A percentile compares a stretch with the other conserved stretches of the same genome.
Evolutionary conservation across 768 basidiomycete species (phyloP).

Genomic region (Chiua virens): DNA sequence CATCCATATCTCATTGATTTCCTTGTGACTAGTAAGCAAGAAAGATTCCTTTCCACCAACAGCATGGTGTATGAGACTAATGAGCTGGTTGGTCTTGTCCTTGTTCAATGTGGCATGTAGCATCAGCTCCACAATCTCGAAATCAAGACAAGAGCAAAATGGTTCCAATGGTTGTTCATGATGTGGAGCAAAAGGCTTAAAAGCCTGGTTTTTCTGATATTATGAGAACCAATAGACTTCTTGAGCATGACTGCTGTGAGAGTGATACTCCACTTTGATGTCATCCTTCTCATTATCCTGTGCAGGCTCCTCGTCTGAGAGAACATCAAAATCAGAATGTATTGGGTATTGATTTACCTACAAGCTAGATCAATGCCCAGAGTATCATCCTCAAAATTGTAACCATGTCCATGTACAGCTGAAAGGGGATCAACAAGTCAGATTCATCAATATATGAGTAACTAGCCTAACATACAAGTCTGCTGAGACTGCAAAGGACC

Average conservation of each 20-base stretch:
- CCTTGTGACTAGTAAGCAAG: conserved; percentile 12
- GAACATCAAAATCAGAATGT: no score
- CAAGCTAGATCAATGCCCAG: no score
- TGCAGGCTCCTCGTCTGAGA: no score
- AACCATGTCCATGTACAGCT: no score
- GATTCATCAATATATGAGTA: no score
- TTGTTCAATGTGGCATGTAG: conserved; percentile 22
- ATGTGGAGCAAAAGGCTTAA: not conserved
- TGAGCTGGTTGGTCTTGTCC: conserved; percentile 13
- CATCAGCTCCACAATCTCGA: conserved; percentile 30
- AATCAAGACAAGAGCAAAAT: conserved; percentile 28
- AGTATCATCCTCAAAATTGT: no score
- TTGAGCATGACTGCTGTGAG: not conserved
- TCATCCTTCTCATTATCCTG: not conserved
- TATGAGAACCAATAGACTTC: not conserved
- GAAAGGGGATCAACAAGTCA: no score
- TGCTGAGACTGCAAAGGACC: no score
- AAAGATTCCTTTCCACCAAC: conserved; percentile 6
- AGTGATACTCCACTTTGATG: not conserved
- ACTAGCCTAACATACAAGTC: no score
- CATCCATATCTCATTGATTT: conserved; percentile 25
- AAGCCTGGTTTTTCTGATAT: not conserved
- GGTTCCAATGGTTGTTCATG: conserved; percentile 31
- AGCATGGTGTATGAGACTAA: conserved; percentile 16
- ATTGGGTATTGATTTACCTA: no score